phyloP scores from a whole-genome alignment of 768 basidiomycete genomes.

The Tricholoma hemisulphureum region DNA sequence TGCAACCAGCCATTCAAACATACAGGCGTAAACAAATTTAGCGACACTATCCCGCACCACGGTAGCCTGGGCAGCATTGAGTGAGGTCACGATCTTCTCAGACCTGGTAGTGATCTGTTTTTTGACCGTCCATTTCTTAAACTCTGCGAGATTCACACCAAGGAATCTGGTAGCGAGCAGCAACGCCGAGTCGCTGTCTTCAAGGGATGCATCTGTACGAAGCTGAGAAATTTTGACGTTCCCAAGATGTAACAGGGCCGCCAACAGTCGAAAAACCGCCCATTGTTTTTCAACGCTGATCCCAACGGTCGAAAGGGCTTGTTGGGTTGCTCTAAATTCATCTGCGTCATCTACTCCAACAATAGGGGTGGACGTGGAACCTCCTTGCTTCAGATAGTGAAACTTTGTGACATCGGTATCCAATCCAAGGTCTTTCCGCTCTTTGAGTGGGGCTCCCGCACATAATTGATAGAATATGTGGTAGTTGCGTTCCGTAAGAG shows the following conservation, averaged over 20 bases:
- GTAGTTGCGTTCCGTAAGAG: constrained; percentile 95
- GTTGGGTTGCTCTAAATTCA: constrained; percentile 91
- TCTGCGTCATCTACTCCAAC: constrained; percentile 92
- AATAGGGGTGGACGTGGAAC: constrained; percentile 83
- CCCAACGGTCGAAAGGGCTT: constrained; percentile 93
- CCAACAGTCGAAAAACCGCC: constrained; percentile 93
- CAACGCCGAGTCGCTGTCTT: constrained; percentile 80
- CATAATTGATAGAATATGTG: constrained; percentile 99
- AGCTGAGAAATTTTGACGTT: constrained; percentile 88
- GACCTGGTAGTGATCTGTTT: constrained; percentile 93
- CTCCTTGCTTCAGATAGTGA: constrained; percentile 91
- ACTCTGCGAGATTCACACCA: constrained; percentile 85
- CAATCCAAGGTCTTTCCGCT: constrained; percentile 91
- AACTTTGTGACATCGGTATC: constrained; percentile 86
- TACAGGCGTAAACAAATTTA: constrained; percentile 97
- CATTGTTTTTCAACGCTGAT: constrained; percentile 98
- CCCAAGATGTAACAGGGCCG: constrained; percentile 94
- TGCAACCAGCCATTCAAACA: constrained; percentile 98
- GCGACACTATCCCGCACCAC: constrained; percentile 96
- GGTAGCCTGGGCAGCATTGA: constrained; percentile 85
- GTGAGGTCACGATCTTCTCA: constrained; percentile 90
- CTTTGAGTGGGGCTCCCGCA: constrained; percentile 91
- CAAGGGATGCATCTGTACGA: constrained; percentile 79
- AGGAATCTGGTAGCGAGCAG: constrained; percentile 84
- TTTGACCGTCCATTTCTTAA: constrained; percentile 99